A percentile compares a stretch with the other conserved stretches of the same genome.
phyloP scores from a whole-genome alignment of 371 early-diverging fungal species.

The Mucor lusitanicus region DNA sequence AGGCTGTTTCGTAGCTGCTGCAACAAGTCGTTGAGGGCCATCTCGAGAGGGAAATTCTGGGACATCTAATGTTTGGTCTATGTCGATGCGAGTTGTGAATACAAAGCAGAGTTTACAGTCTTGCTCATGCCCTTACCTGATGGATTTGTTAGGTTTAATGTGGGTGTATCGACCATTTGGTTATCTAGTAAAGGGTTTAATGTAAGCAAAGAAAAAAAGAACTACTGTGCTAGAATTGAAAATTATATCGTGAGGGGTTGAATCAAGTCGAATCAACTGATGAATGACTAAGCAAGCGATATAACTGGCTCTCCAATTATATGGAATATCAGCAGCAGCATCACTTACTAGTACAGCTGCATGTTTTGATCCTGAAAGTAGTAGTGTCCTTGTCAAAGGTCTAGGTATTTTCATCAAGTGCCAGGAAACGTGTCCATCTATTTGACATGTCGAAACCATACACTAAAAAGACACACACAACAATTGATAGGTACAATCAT shows the following conservation, averaged over 20 bases:
- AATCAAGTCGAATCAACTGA: neutral
- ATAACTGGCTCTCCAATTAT: neutral
- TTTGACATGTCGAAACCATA: no score
- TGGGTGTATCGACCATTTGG: neutral
- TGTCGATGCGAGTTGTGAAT: neutral
- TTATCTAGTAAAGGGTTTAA: neutral
- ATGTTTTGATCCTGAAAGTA: no score
- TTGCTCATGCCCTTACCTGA: conserved; percentile 4
- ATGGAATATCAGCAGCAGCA: no score
- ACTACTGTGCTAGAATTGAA: neutral
- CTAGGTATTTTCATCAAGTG: no score
- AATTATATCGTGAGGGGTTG: neutral
- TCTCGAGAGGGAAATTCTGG: conserved; percentile 51
- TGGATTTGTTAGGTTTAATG: conserved; percentile 5
- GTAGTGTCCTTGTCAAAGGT: no score
- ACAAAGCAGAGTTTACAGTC: neutral
- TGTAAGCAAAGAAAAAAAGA: neutral
- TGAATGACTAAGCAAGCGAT: neutral
- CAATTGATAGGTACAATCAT: neutral
- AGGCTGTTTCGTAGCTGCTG: conserved; percentile 51
- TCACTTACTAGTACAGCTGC: no score
- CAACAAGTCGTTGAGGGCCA: conserved; percentile 54
- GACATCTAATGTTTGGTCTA: conserved; percentile 38
- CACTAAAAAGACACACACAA: neutral
- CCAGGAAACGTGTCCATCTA: no score